Evolutionary conservation across 768 basidiomycete species (phyloP).

Genomic region (Galerina sulciceps): DNA sequence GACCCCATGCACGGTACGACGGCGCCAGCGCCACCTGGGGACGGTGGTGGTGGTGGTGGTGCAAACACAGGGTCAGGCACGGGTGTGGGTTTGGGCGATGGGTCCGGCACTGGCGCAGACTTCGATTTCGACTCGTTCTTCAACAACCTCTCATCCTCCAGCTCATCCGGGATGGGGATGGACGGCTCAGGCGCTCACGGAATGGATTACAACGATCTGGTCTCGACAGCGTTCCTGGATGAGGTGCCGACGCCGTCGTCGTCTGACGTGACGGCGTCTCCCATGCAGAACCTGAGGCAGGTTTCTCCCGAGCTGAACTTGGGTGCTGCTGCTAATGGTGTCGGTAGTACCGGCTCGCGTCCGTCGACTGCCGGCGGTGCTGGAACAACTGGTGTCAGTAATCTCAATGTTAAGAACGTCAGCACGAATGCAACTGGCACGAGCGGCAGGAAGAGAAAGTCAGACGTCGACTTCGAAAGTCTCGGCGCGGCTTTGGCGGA

Average conservation of each 20-base stretch:
- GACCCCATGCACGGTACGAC: not conserved
- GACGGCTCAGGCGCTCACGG: not conserved
- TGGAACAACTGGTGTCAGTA: constrained; percentile 16
- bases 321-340: constrained; percentile 20
- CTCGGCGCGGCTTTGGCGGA: constrained; percentile 25
- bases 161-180: no score
- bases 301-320: constrained; percentile 20
- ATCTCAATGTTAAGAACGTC: not conserved
- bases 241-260: constrained; percentile 29
- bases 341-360: constrained; percentile 10
- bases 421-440: not conserved
- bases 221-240: constrained; percentile 30
- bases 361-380: constrained; percentile 8
- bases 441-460: constrained; percentile 42
- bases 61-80: not conserved
- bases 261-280: constrained; percentile 23
- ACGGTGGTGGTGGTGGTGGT: not conserved
- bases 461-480: constrained; percentile 27
- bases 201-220: constrained; percentile 18
- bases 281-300: constrained; percentile 24
- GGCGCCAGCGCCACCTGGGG: not conserved
- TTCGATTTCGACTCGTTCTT: constrained; percentile 22
- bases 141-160: constrained; percentile 12
- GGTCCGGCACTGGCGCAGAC: not conserved
- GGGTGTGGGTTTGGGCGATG: not conserved